These are phyloP conservation scores for Aspergillus eucalypticola DNA, from an alignment of 2,329 filamentous ascomycete genomes.

Conservation along the genomic window DNA sequence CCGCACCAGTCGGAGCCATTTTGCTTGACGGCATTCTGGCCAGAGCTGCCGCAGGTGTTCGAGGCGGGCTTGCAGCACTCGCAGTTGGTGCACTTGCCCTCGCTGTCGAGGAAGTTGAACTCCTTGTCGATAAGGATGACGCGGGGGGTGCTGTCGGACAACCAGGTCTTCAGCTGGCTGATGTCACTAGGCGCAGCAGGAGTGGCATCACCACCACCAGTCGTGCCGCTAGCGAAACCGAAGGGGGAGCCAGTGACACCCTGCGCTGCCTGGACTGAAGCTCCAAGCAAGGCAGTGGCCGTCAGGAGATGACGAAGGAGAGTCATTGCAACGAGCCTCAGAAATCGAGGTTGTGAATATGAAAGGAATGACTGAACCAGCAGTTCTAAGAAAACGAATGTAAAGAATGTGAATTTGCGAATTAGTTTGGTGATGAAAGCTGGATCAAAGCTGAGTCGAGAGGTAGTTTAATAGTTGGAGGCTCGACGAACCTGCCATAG, in stretches of 20 bases:
- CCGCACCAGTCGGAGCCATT: constrained; percentile 56
- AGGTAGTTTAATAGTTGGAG: neutral
- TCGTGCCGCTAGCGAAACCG: constrained; percentile 55
- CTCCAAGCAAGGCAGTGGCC: constrained; percentile 22
- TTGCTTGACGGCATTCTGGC: constrained; percentile 56
- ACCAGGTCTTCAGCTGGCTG: constrained; percentile 58
- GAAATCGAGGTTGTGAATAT: neutral
- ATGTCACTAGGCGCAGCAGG: constrained; percentile 55
- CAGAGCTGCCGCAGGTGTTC: constrained; percentile 36
- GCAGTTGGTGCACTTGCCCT: constrained; percentile 27
- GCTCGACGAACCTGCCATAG: neutral
- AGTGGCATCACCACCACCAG: constrained; percentile 58
- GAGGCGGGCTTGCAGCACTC: constrained; percentile 37
- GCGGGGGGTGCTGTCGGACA: constrained; percentile 56
- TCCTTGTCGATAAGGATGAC: constrained; percentile 60
- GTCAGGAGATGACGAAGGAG: constrained; percentile 21
- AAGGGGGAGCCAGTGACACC: constrained; percentile 36
- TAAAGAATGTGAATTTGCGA: neutral
- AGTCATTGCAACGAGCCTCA: constrained; percentile 16
- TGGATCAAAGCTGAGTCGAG: neutral
- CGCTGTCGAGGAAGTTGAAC: constrained; percentile 28
- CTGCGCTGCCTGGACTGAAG: constrained; percentile 20
- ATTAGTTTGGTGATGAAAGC: neutral
- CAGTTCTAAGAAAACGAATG: constrained; percentile 5
- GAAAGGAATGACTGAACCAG: constrained; percentile 12